A percentile compares a stretch with the other conserved stretches of the same genome.
phyloP scores from a whole-genome alignment of 768 basidiomycete genomes.

The Termitomyces eurrhizus region DNA sequence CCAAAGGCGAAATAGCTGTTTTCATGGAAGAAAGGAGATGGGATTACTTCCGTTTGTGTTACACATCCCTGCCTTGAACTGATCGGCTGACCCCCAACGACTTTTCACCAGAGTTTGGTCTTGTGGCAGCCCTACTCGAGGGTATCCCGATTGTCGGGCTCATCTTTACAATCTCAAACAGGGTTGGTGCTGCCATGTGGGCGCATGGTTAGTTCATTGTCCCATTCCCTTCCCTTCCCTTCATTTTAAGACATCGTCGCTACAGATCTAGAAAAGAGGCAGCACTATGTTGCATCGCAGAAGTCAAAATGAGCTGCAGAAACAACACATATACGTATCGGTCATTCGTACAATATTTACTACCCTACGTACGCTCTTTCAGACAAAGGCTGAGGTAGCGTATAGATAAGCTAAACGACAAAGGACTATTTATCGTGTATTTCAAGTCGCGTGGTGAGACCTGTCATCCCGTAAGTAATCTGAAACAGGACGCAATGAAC shows the following conservation, averaged over 20 bases:
- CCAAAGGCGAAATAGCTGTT: slow-evolving; percentile 55
- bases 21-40: slow-evolving; percentile 90
- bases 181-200: slow-evolving; percentile 95
- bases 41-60: slow-evolving; percentile 69
- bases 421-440: background rate
- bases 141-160: slow-evolving; percentile 78
- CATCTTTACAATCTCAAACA: slow-evolving; percentile 79
- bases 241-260: background rate
- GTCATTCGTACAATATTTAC: background rate
- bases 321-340: background rate
- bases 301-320: background rate
- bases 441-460: too few species aligned
- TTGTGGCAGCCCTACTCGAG: slow-evolving; percentile 78
- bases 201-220: slow-evolving; percentile 53
- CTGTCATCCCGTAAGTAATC: too few species aligned
- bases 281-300: slow-evolving; percentile 39
- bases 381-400: background rate
- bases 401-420: background rate
- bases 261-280: slow-evolving; percentile 60
- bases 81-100: background rate
- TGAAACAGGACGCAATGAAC: too few species aligned
- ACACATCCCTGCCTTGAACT: background rate
- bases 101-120: slow-evolving; percentile 71
- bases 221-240: background rate
- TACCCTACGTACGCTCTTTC: background rate